These are phyloP conservation scores for Naganishia sp. DNA, from an alignment of 1,284 basidiomycete genomes.

Conservation along the genomic window DNA sequence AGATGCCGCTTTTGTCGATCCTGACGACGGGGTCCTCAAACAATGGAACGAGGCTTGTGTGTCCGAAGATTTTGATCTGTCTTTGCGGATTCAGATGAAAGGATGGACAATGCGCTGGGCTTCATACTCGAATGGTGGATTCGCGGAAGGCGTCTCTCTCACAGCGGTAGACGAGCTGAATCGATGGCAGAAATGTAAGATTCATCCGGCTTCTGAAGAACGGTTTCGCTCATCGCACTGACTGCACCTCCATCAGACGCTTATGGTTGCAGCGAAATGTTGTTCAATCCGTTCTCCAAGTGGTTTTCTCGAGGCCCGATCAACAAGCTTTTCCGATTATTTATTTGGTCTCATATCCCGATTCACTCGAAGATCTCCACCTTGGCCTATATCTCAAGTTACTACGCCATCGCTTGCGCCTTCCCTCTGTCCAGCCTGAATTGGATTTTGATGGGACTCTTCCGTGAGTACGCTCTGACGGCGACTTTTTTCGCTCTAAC, in stretches of 20 bases:
- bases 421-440: conserved; percentile 42
- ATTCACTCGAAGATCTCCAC: conserved; percentile 48
- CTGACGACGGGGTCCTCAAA: conserved; percentile 65
- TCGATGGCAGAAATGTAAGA: conserved; percentile 80
- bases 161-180: conserved; percentile 59
- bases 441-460: conserved; percentile 44
- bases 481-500: too few relatives aligned
- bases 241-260: conserved; percentile 14
- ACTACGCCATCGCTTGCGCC: conserved; percentile 48
- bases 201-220: conserved; percentile 39
- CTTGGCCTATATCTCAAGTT: conserved; percentile 48
- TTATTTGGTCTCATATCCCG: conserved; percentile 69
- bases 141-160: conserved; percentile 84
- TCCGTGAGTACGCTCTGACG: conserved; percentile 6
- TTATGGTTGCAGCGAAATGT: conserved; percentile 62
- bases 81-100: conserved; percentile 61
- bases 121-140: conserved; percentile 74
- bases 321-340: conserved; percentile 71
- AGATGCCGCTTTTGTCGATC: conserved; percentile 71
- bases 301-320: conserved; percentile 76
- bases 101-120: conserved; percentile 81
- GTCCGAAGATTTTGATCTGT: conserved; percentile 79
- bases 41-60: conserved; percentile 79
- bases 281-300: conserved; percentile 71
- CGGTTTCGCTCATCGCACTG: conserved; percentile 29